These are phyloP conservation scores for Kwoniella sp. DNA, from an alignment of 768 basidiomycete genomes.

Conservation along the genomic window DNA sequence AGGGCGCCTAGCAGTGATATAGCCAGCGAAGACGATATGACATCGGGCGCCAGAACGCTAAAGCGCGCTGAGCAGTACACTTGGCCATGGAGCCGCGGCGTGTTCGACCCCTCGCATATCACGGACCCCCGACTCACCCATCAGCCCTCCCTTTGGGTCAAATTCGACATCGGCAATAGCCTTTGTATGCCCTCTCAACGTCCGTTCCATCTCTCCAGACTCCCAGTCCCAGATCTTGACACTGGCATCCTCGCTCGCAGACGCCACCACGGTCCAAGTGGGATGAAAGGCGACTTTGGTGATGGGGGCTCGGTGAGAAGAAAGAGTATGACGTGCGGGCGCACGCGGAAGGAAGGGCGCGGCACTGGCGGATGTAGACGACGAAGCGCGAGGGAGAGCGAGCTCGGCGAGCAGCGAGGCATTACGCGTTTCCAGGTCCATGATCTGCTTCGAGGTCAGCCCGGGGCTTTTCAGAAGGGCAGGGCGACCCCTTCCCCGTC, in stretches of 20 bases:
- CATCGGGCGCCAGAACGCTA: too few relatives aligned
- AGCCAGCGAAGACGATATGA: too few relatives aligned
- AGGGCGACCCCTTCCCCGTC: too few relatives aligned
- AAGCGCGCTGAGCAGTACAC: too few relatives aligned
- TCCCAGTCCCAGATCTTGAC: constrained; percentile 98
- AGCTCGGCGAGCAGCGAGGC: constrained; percentile 75
- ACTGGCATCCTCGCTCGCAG: constrained; percentile 81
- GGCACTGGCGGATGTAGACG: constrained; percentile 53
- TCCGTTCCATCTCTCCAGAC: constrained; percentile 85
- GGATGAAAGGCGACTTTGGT: constrained; percentile 83
- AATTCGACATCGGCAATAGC: constrained; percentile 82
- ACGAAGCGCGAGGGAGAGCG: constrained; percentile 52
- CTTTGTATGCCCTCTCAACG: constrained; percentile 87
- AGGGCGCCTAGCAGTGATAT: too few relatives aligned
- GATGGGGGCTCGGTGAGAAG: constrained; percentile 72
- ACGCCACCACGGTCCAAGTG: constrained; percentile 72
- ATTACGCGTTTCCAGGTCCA: constrained; percentile 82
- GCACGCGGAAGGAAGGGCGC: constrained; percentile 74
- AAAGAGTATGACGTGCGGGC: constrained; percentile 69
- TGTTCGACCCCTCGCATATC: too few relatives aligned
- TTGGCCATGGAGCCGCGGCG: too few relatives aligned
- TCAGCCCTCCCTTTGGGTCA: constrained; percentile 73
- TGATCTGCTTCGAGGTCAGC: constrained; percentile 79
- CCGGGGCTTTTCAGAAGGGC: too few relatives aligned
- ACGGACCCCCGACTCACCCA: constrained; percentile 57